Evolutionary conservation across 345 rosid species (phyloP).

Genomic region (Cardamine resedifolia): DNA sequence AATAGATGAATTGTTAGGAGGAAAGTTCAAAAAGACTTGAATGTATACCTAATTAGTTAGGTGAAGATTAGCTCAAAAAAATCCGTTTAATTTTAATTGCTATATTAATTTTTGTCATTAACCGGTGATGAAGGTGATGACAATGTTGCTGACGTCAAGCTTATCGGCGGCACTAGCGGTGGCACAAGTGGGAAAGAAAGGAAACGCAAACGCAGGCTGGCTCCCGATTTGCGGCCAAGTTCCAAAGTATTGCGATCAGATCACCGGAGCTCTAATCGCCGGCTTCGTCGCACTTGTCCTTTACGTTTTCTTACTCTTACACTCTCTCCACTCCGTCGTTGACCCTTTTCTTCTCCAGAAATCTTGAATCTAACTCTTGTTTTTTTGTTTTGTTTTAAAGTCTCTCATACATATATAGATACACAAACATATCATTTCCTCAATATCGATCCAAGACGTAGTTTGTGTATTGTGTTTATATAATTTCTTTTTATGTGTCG

Average conservation of each 20-base stretch:
- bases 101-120: neutral
- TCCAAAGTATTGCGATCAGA: constrained; percentile 61
- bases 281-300: constrained; percentile 54
- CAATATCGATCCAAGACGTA: neutral
- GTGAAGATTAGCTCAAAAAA: constrained; percentile 12
- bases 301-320: constrained; percentile 47
- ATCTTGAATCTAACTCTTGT: constrained; percentile 25
- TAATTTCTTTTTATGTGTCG: neutral
- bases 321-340: constrained; percentile 48
- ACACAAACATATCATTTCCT: neutral
- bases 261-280: constrained; percentile 58
- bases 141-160: constrained; percentile 60
- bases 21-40: neutral
- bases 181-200: constrained; percentile 71
- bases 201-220: constrained; percentile 77
- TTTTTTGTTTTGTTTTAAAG: neutral
- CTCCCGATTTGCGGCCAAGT: constrained; percentile 73
- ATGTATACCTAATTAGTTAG: constrained; percentile 4
- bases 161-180: constrained; percentile 76
- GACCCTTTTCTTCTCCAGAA: constrained; percentile 57
- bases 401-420: neutral
- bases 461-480: neutral
- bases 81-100: neutral
- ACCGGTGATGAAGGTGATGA: constrained; percentile 34
- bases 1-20: neutral